phyloP scores from a whole-genome alignment of 1,284 basidiomycete genomes.

The Irpex lacteus region DNA sequence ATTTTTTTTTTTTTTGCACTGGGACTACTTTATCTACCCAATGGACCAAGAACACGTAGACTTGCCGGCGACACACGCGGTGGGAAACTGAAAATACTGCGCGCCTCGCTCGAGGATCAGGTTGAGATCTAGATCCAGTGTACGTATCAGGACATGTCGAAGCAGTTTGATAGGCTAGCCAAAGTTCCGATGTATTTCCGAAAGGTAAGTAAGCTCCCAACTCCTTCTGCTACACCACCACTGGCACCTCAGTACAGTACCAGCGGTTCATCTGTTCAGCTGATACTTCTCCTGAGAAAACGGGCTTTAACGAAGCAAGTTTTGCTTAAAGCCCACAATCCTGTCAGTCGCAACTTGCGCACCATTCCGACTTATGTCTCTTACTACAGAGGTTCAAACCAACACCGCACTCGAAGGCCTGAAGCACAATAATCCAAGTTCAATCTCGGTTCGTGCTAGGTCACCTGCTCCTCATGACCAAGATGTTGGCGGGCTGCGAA shows the following conservation, averaged over 20 bases:
- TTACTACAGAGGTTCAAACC: not conserved
- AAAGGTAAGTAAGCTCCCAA: not conserved
- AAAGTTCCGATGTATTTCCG: not conserved
- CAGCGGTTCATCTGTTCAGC: not conserved
- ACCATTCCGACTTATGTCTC: not conserved
- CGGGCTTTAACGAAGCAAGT: not conserved
- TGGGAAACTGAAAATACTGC: too few species aligned
- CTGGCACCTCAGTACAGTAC: not conserved
- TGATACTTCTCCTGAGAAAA: not conserved
- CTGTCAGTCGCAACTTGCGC: too few species aligned
- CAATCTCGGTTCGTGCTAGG: constrained; percentile 8
- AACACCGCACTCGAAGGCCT: not conserved
- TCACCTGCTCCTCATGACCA: constrained; percentile 10
- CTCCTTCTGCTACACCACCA: not conserved
- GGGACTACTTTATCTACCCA: too few species aligned
- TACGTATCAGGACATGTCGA: not conserved
- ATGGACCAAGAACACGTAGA: too few species aligned
- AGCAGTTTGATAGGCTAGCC: not conserved
- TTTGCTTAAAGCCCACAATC: not conserved
- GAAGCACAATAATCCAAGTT: not conserved
- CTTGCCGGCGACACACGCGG: too few species aligned
- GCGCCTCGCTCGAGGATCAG: too few species aligned
- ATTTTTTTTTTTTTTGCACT: too few species aligned
- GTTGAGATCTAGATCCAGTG: too few species aligned
- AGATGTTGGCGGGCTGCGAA: not conserved